Base-by-base conservation (phyloP, 2,329 filamentous ascomycete genomes). In the Plenodomus biglobosus region DNA sequence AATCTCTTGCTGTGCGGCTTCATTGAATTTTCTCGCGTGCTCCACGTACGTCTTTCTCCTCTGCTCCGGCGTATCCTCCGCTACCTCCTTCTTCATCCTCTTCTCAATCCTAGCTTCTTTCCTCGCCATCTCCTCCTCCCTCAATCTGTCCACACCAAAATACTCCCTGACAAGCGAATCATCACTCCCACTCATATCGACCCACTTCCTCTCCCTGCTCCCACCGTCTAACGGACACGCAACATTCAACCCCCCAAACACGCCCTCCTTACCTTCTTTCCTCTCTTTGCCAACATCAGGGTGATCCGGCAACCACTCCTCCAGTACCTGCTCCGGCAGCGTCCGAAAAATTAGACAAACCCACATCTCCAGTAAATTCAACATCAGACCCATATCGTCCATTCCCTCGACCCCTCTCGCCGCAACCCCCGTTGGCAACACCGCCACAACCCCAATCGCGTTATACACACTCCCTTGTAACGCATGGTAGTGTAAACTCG, bases 321-420 rank as follows among this genome's bases (percentile, higher is more conserved):
- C 38, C 32, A 70, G 42, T 8, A 40, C 56, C 8, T 55, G 30
- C 1, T 15, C 6, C 0, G 61, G 67, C 13, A 71, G 43, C 15
- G 54, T 53, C 15, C 62, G 57, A 37, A 72, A 69, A 0, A 69
- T 39, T n/a, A 71, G 52, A 47, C 58, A 55, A 52, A 65, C 65
- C 66, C 68, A 71, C 65, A 69, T 69, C 42, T 72, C 69, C 15
- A 71, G 37, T 5, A 72, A 37, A 46, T 71, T 71, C 10, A 70
- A 36, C 2, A 70, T 17, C 2, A 71, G 30, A 2, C 47, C 56
- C 3, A 58, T 58, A 19, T 53, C 52, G 10, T 69, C 66, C 61
- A 66, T 66, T 0, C 64, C 64, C 0, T 56, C 56, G 5, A 63
- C 37, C 6, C 37, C 34, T 8, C 56, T 50, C 18, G 53, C 53